These are phyloP conservation scores for Mortierella sp. DNA, from an alignment of 371 early-diverging fungal species.

Conservation along the genomic window DNA sequence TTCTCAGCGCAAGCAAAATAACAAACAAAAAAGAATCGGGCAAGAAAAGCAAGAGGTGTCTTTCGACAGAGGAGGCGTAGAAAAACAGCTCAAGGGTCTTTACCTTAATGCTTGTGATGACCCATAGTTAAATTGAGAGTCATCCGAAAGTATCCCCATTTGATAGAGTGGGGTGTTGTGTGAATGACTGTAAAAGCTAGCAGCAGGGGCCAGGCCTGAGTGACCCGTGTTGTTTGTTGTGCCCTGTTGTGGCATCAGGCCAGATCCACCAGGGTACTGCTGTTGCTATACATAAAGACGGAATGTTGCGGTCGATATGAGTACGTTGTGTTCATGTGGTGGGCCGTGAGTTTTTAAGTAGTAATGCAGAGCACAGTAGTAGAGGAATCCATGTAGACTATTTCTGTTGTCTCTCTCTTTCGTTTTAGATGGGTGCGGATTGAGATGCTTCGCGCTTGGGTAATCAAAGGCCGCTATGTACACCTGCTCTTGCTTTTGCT, in stretches of 20 bases:
- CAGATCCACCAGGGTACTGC: background rate
- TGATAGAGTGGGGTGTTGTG: conserved; percentile 1
- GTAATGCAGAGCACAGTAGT: background rate
- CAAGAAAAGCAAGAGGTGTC: background rate
- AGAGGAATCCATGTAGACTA: background rate
- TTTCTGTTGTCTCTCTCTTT: background rate
- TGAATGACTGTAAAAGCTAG: background rate
- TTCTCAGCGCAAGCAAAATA: background rate
- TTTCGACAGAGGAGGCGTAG: background rate
- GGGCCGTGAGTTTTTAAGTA: background rate
- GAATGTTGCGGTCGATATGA: background rate
- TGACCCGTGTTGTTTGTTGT: background rate
- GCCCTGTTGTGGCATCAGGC: background rate
- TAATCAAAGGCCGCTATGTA: background rate
- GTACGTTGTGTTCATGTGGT: background rate
- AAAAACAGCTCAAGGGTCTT: background rate
- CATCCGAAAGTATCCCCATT: conserved; percentile 4
- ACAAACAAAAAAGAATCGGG: background rate
- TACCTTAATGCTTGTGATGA: conserved; percentile 6
- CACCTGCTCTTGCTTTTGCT: background rate
- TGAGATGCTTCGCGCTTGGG: background rate
- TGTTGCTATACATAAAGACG: background rate
- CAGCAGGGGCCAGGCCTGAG: background rate
- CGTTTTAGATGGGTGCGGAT: background rate
- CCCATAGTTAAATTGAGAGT: conserved; percentile 9